These are phyloP conservation scores for Globisporangium megalacanthum DNA, from an alignment of 352 stramenopile species.

Conservation along the genomic window DNA sequence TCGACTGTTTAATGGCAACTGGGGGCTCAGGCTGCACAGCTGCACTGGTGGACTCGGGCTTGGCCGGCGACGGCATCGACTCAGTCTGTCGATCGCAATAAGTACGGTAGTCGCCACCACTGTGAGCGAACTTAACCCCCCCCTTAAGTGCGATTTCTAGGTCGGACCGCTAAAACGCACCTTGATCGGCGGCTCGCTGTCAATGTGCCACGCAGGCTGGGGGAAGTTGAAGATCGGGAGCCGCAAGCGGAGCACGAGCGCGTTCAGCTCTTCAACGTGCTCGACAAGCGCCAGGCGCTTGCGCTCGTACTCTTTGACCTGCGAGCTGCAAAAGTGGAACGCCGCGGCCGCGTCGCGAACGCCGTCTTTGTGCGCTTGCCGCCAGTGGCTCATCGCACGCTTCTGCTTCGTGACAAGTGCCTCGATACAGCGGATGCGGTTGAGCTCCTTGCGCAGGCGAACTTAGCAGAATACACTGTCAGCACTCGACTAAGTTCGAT, in stretches of 20 bases:
- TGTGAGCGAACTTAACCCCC: background rate
- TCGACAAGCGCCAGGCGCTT: conserved; percentile 21
- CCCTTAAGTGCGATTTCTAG: too few species aligned
- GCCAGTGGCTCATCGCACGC: conserved; percentile 12
- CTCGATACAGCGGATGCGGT: conserved; percentile 13
- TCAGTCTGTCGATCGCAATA: background rate
- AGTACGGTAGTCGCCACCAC: background rate
- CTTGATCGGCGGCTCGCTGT: conserved; percentile 25
- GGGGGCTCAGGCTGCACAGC: background rate
- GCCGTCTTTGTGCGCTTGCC: conserved; percentile 9
- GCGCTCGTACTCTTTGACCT: conserved; percentile 21
- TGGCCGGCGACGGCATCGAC: background rate
- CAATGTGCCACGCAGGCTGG: conserved; percentile 26
- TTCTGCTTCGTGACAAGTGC: conserved; percentile 15
- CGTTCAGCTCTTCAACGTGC: conserved; percentile 27
- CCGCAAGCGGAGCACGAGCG: conserved; percentile 16
- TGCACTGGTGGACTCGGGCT: background rate
- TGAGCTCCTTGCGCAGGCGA: conserved; percentile 9
- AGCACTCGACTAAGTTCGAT: background rate
- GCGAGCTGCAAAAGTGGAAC: conserved; percentile 17
- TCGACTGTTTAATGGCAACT: background rate
- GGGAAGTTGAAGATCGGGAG: conserved; percentile 43
- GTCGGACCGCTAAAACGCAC: conserved; percentile 5
- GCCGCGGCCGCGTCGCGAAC: conserved; percentile 7
- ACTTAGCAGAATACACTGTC: conserved; percentile 2